phyloP scores from a whole-genome alignment of 495 filamentous ascomycete genomes.

The Neurospora cerealis region DNA sequence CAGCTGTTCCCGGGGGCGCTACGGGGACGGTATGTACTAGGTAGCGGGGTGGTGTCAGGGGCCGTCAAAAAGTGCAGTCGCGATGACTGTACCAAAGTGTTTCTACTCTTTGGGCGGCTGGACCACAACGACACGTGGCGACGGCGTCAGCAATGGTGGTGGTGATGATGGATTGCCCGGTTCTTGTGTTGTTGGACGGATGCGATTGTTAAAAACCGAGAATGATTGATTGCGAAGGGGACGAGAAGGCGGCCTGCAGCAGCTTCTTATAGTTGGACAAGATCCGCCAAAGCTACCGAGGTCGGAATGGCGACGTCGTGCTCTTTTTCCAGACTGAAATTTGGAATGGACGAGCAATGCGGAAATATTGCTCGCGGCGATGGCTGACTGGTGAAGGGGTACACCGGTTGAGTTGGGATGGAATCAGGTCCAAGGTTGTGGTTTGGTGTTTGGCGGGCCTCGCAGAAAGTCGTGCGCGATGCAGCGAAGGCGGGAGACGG shows the following conservation, averaged over 20 bases:
- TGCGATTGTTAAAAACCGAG: neutral
- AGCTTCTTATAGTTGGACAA: neutral
- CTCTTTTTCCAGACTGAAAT: neutral
- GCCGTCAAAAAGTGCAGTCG: neutral
- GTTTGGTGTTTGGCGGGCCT: neutral
- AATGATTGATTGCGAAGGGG: neutral
- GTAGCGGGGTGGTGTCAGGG: neutral
- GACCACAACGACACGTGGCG: neutral
- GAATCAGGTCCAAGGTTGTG: neutral
- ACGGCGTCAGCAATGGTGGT: neutral
- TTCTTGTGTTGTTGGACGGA: neutral
- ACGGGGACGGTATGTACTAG: neutral
- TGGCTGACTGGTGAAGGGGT: neutral
- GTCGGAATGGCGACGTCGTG: neutral
- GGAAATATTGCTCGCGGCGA: neutral
- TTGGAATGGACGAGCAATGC: neutral
- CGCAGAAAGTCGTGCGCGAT: neutral
- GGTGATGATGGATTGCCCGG: neutral
- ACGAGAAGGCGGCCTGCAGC: neutral
- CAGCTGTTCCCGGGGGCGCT: neutral
- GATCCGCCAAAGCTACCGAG: neutral
- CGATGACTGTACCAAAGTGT: neutral
- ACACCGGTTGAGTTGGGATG: neutral
- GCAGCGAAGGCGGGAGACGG: slow-evolving; percentile 2
- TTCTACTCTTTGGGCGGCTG: neutral